Percentiles rank a stretch among this genome's conserved stretches.
Conservation (phyloP, 306 rosid species). For the Alnus glutinosa region DNA sequence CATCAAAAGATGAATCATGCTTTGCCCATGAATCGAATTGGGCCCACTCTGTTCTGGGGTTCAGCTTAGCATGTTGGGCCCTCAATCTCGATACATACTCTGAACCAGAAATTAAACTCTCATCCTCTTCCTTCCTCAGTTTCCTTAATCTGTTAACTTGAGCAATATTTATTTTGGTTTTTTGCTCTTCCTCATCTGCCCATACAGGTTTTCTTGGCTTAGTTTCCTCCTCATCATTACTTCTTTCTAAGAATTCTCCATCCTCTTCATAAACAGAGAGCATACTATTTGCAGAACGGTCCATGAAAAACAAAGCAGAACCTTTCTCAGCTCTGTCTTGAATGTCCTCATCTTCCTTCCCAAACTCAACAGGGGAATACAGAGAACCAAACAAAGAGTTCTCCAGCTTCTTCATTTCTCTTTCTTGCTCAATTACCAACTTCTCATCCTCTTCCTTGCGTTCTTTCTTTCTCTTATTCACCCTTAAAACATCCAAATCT, state of each 20-base stretch:
- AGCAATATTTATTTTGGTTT: constrained; percentile 55
- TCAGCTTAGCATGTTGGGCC: constrained; percentile 84
- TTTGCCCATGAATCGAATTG: constrained; percentile 41
- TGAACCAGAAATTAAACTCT: constrained; percentile 62
- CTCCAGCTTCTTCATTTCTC: constrained; percentile 75
- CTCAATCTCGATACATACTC: constrained; percentile 86
- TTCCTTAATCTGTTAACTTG: constrained; percentile 75
- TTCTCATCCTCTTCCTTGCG: constrained; percentile 39
- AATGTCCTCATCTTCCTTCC: constrained; percentile 47
- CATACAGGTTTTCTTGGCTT: constrained; percentile 70
- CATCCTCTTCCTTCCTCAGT: constrained; percentile 81
- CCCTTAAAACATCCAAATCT: constrained; percentile 32
- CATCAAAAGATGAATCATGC: constrained; percentile 42
- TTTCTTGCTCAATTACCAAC: constrained; percentile 46
- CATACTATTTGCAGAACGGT: constrained; percentile 56
- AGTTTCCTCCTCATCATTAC: constrained; percentile 32
- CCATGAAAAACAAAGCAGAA: constrained; percentile 63
- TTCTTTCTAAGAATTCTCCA: constrained; percentile 36
- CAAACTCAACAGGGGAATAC: constrained; percentile 67
- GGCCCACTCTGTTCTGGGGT: constrained; percentile 87
- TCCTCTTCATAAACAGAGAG: constrained; percentile 46
- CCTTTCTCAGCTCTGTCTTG: constrained; percentile 19
- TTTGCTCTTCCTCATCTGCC: constrained; percentile 88
- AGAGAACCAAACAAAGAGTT: constrained; percentile 72
- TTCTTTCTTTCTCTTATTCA: constrained; percentile 61